phyloP scores from a whole-genome alignment of 139 green algal genomes.

The Micractinium conductrix region DNA sequence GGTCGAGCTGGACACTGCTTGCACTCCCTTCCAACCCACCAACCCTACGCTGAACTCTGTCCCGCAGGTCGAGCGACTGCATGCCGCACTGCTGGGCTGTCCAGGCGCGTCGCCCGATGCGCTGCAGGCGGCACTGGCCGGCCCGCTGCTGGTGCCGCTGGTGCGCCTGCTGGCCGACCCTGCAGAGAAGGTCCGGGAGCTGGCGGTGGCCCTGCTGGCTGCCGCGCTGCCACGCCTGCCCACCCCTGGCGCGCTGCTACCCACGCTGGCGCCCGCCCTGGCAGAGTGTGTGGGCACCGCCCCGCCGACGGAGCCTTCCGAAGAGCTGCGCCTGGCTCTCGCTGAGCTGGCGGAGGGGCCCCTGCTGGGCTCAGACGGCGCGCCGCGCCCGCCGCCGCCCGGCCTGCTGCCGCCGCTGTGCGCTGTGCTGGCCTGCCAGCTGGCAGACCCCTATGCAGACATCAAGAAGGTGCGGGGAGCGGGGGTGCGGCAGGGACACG shows the following conservation, averaged over 20 bases:
- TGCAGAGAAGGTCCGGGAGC: constrained; percentile 60
- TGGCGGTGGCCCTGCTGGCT: constrained; percentile 52
- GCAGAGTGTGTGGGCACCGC: constrained; percentile 55
- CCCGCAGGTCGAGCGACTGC: constrained; percentile 1
- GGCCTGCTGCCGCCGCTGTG: constrained; percentile 13
- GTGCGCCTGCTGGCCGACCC: constrained; percentile 62
- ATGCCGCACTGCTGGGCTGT: not conserved
- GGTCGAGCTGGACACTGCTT: not conserved
- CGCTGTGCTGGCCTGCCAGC: constrained; percentile 50
- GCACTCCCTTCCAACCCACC: not conserved
- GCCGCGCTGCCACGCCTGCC: constrained; percentile 20
- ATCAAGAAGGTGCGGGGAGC: constrained; percentile 67
- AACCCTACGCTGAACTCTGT: not conserved
- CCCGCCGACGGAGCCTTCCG: constrained; percentile 68
- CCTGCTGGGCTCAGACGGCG: not conserved
- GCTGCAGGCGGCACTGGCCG: constrained; percentile 57
- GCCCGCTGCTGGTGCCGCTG: constrained; percentile 64
- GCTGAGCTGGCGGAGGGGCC: constrained; percentile 29
- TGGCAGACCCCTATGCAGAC: constrained; percentile 78
- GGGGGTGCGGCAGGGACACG: not conserved
- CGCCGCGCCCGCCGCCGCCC: not conserved
- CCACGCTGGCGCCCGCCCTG: constrained; percentile 63
- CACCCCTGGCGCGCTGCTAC: constrained; percentile 56
- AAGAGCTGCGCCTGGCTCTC: constrained; percentile 63
- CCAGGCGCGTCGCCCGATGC: not conserved